Evolutionary conservation across 2,329 filamentous ascomycete genomes (phyloP), one percentile per base, ranked within the genome.

Genomic region (Ascochyta clinopodiicola): DNA sequence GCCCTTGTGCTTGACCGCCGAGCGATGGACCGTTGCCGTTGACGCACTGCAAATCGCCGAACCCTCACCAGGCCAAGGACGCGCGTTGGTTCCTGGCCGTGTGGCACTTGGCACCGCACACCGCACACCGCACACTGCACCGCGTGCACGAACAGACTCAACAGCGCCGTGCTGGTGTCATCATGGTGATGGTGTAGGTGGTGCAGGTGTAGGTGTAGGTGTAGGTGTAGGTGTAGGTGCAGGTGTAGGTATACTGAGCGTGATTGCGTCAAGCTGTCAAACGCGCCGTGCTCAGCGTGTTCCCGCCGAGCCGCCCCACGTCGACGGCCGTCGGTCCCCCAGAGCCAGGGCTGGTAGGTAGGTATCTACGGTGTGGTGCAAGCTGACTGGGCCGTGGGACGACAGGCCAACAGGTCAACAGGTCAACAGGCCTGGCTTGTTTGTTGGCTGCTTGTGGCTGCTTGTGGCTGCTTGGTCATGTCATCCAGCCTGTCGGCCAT

Each of bases 51-150:
- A 43, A 24, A 6, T 24, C 40, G 40, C 24, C 22, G 8, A 10
- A 12, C 29, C 4, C 12, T 12, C 27, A 29, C 29, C 29, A 13
- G 29, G 29, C 12, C 48, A 6, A 32, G 40, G n/a, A 56, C 51
- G 54, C 48, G 53, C 48, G 56, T 52, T 47, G 44, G 51, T 40
- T 29, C 46, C 35, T 49, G 36, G 35, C 22, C 4, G 6, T 17
- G 17, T 17, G 17, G 17, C 17, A 17, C 17, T 17, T 17, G 17
- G 17, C 17, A 17, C 17, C 17, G 17, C 17, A 17, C 17, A 17
- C 17, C 17, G 17, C 17, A 17, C 17, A 17, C 17, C 17, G 17
- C 17, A 17, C 17, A 17, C 17, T 29, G 25, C 25, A 8, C 22
- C 22, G 22, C 22, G 17, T 17, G 52, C 45, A 44, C 17, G 17